Percentiles rank a stretch among this genome's conserved stretches.
These are phyloP conservation scores for Cercospora sp. DNA, from an alignment of 2,329 filamentous ascomycete species.

Conservation along the genomic window DNA sequence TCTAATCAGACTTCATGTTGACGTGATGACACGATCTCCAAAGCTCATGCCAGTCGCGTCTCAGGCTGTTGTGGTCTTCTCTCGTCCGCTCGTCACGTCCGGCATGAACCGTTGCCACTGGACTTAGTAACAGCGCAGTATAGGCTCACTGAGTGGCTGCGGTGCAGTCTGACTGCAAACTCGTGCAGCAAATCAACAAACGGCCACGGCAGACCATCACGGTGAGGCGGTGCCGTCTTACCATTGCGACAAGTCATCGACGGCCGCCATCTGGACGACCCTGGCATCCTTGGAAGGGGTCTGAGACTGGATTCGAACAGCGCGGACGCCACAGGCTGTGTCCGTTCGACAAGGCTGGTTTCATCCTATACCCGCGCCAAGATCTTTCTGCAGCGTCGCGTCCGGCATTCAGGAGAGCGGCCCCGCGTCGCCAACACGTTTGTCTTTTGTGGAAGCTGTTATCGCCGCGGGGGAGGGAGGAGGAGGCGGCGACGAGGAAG, in stretches of 20 bases:
- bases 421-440: background rate
- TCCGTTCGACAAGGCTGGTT: background rate
- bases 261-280: background rate
- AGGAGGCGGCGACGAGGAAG: background rate
- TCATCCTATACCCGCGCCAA: constrained; percentile 2
- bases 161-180: background rate
- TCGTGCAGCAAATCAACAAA: background rate
- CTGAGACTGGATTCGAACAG: background rate
- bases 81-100: background rate
- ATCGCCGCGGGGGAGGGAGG: background rate
- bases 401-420: background rate
- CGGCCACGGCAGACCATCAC: background rate
- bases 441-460: background rate
- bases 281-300: background rate
- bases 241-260: background rate
- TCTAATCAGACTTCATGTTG: background rate
- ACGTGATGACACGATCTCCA: background rate
- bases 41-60: background rate
- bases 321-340: background rate
- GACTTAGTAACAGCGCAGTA: background rate
- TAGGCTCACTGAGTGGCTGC: background rate
- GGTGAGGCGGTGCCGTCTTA: background rate
- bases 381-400: background rate
- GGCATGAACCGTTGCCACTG: background rate
- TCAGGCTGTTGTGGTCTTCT: background rate